Evolutionary conservation across 495 filamentous ascomycete species (phyloP).

Genomic region (Tricharina praecox): DNA sequence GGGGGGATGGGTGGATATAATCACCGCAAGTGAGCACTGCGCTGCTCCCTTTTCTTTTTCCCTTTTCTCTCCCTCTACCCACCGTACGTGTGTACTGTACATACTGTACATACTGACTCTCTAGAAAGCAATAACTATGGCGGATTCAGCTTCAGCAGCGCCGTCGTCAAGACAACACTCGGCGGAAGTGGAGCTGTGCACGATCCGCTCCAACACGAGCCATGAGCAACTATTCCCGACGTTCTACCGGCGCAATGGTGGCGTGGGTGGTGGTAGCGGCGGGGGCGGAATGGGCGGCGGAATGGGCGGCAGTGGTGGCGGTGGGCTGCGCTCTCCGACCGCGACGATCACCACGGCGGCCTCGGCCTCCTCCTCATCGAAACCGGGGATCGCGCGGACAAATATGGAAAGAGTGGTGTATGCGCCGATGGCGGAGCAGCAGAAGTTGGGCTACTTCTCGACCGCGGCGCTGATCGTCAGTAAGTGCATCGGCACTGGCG

Average conservation of each 20-base stretch:
- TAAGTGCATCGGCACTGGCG: slow-evolving; percentile 19
- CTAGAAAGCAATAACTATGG: too few relatives aligned
- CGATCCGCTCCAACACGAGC: slow-evolving; percentile 1
- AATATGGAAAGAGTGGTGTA: slow-evolving; percentile 13
- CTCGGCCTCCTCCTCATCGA: background rate
- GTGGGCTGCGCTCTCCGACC: background rate
- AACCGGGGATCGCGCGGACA: background rate
- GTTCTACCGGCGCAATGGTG: slow-evolving; percentile 11
- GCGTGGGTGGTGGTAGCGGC: too few relatives aligned
- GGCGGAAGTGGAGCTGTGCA: background rate
- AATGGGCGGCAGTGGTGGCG: background rate
- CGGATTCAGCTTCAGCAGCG: too few relatives aligned
- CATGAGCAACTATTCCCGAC: slow-evolving; percentile 9
- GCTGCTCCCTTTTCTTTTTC: too few relatives aligned
- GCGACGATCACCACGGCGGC: background rate
- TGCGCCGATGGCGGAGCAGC: slow-evolving; percentile 17
- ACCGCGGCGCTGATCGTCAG: slow-evolving; percentile 17
- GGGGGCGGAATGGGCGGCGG: too few relatives aligned
- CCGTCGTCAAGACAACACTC: too few relatives aligned
- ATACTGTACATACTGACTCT: too few relatives aligned
- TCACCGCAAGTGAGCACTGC: too few relatives aligned
- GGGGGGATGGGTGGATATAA: too few relatives aligned
- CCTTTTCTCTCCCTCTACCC: too few relatives aligned
- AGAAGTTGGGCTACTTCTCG: slow-evolving; percentile 15
- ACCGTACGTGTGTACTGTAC: too few relatives aligned